Base-by-base conservation (phyloP, 345 rosid species). In the Murraya koenigii region DNA sequence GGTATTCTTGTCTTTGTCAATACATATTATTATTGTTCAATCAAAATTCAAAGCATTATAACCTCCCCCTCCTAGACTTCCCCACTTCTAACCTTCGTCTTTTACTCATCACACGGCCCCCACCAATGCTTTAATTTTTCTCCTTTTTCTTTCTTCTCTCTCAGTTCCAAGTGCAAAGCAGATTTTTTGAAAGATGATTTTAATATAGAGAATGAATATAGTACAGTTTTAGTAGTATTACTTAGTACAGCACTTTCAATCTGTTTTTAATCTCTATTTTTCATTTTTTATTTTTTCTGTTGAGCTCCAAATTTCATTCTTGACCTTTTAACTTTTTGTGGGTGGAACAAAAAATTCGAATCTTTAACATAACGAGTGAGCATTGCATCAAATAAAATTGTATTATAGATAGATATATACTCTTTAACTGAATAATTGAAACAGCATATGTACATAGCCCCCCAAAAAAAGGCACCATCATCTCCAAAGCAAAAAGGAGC, bases 51-150 rank as follows among this genome's bases (percentile, higher is more conserved):
- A 86, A 76, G 44, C 79, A 80, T 81, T 59, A 82, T 74, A 65
- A 73, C 77, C 79, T 49, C 85, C 86, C 71, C 66, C 75, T 81
- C 82, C 84, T 86, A 86, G 83, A 87, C 86, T 77, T 85, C 84
- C 19, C 49, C 49, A 76, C 79, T 36, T 81, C 80, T 83, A 86
- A 83, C 79, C 85, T 66, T 3, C 13, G 49, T 44, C 49, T 3
- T 84, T 75, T 74, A 73, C 82, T 68, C 75, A 58, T 47, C 74
- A 72, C 76, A 39, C 39, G 36, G 36, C 73, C 71, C 81, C 26
- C 61, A 58, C 28, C 71, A 67, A 67, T 56, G 23, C 36, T 6
- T 58, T 26, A 60, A 39, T 39, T 32, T 54, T 74, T 62, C 80
- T 61, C 80, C 54, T 69, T 65, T 44, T 13, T 13, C 49, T 11